These are phyloP conservation scores for Aegilops sharonensis DNA, from an alignment of 176 grass and related monocot species.

Conservation along the genomic window DNA sequence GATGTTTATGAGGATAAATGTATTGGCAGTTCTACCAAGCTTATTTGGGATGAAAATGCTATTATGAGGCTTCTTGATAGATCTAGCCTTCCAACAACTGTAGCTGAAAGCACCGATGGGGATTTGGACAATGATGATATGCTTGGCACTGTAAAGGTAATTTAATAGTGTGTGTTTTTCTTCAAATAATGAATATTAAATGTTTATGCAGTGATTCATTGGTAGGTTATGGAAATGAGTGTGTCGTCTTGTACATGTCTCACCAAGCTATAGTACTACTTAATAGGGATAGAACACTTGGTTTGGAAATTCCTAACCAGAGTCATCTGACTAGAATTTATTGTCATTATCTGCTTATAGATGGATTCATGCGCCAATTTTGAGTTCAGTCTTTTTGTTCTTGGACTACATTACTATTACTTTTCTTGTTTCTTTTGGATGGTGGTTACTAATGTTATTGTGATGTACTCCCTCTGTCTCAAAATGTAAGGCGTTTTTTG, in stretches of 20 bases:
- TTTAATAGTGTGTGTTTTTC: constrained; percentile 17
- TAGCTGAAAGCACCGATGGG: constrained; percentile 67
- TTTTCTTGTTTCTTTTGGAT: background rate
- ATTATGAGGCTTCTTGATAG: constrained; percentile 94
- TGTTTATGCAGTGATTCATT: constrained; percentile 18
- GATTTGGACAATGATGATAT: constrained; percentile 94
- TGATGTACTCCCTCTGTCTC: background rate
- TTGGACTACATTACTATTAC: background rate
- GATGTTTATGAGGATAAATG: constrained; percentile 99
- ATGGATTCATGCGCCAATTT: constrained; percentile 10
- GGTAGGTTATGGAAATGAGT: constrained; percentile 4
- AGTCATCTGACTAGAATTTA: background rate
- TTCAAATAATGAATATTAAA: constrained; percentile 15
- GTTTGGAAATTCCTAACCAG: constrained; percentile 13
- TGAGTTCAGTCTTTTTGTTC: background rate
- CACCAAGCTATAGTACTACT: background rate
- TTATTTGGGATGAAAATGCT: constrained; percentile 95
- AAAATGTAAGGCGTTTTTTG: too few species aligned
- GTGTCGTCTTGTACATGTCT: background rate
- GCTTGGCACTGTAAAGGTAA: constrained; percentile 96
- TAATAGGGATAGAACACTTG: background rate
- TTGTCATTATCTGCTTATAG: constrained; percentile 23
- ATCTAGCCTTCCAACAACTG: constrained; percentile 75
- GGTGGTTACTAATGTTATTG: background rate
- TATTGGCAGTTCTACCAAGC: constrained; percentile 65